These are phyloP conservation scores for Linum lewisii DNA, from an alignment of 345 rosid species.

Conservation along the genomic window DNA sequence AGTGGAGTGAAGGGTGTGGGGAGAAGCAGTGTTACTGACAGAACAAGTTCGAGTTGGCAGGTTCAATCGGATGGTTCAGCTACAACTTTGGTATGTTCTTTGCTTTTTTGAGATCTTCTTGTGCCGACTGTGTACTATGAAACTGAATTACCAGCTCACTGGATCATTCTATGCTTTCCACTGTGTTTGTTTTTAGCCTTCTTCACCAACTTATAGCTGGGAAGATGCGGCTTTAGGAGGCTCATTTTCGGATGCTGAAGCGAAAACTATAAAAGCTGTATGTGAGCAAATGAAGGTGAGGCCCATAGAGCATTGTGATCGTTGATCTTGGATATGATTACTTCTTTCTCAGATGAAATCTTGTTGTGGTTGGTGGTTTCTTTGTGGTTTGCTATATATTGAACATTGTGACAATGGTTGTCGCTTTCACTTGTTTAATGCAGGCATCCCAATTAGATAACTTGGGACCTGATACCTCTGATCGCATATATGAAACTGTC, in stretches of 20 bases:
- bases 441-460: conserved; percentile 30
- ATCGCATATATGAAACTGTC: conserved; percentile 48
- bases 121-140: background rate
- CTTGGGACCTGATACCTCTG: conserved; percentile 26
- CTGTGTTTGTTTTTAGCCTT: conserved; percentile 19
- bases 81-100: conserved; percentile 29
- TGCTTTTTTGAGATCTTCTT: background rate
- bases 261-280: conserved; percentile 32
- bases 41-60: conserved; percentile 13
- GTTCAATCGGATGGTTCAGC: conserved; percentile 21
- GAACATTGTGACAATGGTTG: background rate
- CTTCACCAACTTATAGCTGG: conserved; percentile 17
- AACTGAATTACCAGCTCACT: conserved; percentile 3
- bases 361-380: background rate
- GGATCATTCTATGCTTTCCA: background rate
- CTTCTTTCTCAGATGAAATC: no score
- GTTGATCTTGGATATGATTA: conserved; percentile 3
- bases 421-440: conserved; percentile 15
- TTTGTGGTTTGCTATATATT: conserved; percentile 5
- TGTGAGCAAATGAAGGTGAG: conserved; percentile 39
- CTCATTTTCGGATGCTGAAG: conserved; percentile 42
- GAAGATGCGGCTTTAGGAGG: conserved; percentile 24
- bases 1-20: conserved; percentile 8
- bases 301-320: conserved; percentile 1
- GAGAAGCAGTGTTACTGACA: conserved; percentile 11